A percentile compares a stretch with the other conserved stretches of the same genome.
These are phyloP conservation scores for Acer campestre DNA, from an alignment of 345 rosid genomes.

Conservation along the genomic window DNA sequence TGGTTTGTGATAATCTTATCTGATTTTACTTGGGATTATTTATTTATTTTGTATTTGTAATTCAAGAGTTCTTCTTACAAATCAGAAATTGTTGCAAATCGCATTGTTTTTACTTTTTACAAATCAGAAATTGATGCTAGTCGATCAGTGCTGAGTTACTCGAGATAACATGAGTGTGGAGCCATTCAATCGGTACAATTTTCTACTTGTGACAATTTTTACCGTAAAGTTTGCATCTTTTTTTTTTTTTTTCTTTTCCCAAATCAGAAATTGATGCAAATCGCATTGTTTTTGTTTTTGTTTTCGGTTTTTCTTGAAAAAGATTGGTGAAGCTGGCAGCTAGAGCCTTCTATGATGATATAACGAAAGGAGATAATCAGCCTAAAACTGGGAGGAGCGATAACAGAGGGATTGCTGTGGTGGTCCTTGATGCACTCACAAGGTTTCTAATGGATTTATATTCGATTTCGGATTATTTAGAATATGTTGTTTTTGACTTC, in stretches of 20 bases:
- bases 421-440: constrained; percentile 82
- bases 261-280: neutral
- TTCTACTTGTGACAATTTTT: neutral
- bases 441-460: constrained; percentile 33
- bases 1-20: neutral
- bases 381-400: constrained; percentile 72
- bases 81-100: neutral
- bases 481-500: too few relatives aligned
- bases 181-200: constrained; percentile 46
- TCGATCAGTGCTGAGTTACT: neutral
- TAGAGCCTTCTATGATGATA: constrained; percentile 82
- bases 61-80: neutral
- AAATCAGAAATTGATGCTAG: neutral
- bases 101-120: neutral
- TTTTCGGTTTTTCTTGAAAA: neutral
- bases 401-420: constrained; percentile 78
- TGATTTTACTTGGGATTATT: neutral
- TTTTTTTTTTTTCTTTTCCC: neutral
- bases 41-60: too few relatives aligned
- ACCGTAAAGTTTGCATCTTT: neutral
- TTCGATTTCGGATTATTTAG: too few relatives aligned
- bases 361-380: constrained; percentile 69
- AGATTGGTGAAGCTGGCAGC: constrained; percentile 83
- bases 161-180: constrained; percentile 38
- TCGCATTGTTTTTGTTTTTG: neutral